These are phyloP conservation scores for Dothiorella sarmentorum DNA, from an alignment of 2,329 filamentous ascomycete species.

Conservation along the genomic window DNA sequence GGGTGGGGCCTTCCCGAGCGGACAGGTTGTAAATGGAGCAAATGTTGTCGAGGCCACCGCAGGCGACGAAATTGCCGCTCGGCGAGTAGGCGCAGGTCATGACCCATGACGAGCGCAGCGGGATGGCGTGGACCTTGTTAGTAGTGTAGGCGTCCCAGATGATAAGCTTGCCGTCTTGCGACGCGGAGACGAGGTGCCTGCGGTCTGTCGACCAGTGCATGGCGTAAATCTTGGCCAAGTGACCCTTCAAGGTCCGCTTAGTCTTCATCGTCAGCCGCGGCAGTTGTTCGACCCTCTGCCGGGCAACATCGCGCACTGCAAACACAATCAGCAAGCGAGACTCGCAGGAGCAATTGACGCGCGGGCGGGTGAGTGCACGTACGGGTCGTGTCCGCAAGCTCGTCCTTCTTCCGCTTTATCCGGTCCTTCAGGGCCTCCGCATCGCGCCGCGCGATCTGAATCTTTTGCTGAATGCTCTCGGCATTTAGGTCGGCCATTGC, in stretches of 20 bases:
- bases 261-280: conserved; percentile 96
- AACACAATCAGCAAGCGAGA: neutral
- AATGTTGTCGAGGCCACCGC: conserved; percentile 98
- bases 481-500: conserved; percentile 49
- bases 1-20: conserved; percentile 92
- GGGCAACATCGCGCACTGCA: conserved; percentile 84
- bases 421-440: conserved; percentile 96
- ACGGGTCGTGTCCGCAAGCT: conserved; percentile 96
- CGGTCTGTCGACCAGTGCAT: conserved; percentile 99
- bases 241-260: conserved; percentile 93
- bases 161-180: conserved; percentile 98
- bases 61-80: conserved; percentile 96
- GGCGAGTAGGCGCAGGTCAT: conserved; percentile 99
- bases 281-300: conserved; percentile 86
- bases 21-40: conserved; percentile 99
- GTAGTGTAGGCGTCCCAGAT: conserved; percentile 99
- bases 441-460: conserved; percentile 96
- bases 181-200: conserved; percentile 93
- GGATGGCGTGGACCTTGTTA: conserved; percentile 99
- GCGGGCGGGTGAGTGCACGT: conserved; percentile 46
- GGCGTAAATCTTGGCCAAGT: conserved; percentile 98
- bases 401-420: conserved; percentile 99
- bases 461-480: conserved; percentile 56
- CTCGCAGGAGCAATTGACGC: neutral
- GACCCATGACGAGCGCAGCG: conserved; percentile 95